Base-by-base conservation (phyloP, 305 asterid species). In the Fraxinus albicans region DNA sequence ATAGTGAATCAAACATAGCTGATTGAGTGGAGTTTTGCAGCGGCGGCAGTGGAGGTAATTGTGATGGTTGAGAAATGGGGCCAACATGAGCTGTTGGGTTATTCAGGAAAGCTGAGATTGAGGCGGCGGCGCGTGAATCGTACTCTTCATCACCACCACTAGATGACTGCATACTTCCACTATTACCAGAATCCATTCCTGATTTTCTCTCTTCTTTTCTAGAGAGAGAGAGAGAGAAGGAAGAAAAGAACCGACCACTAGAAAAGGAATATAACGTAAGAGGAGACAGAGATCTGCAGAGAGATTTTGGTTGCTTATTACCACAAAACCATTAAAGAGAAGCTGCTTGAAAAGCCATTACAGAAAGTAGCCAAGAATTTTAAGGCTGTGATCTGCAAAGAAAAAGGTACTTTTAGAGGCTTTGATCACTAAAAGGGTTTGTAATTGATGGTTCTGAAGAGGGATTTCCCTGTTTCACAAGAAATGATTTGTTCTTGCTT, bases 141-240 rank as follows among this genome's bases (percentile, higher is more conserved):
- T 88, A 87, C 85, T 93, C 97, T 47, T 92, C 94, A 9, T 91
- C 93, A 6, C 91, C 92, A 25, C 89, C 91, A 65, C 96, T 92
- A 4, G 97, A 92, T 0, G 97, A 92, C 85, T 89, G 97, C 29
- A 89, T 36, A 83, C 95, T 91, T 29, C 90, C 95, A 72, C 95
- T 91, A 50, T 88, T 91, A 67, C 87, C 92, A 17, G 97, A 93
- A 89, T 93, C 93, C 97, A 93, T 91, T 0, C 13, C 12, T 63
- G 12, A 21, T 34, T 9, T 10, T 17, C 34, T 83, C 78, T 82
- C 60, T 67, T 72, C 72, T 35, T 70, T 74, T 44, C 40, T 35
- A 53, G 19, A 25, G 53, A 23, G 29, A 63, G 83, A 78, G 23
- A 15, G 21, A 53, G 21, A 15, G 19, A 12, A 78, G 12, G 34